Base-by-base conservation (phyloP, 2,329 filamentous ascomycete genomes). In the Trichophyton benhamiae region DNA sequence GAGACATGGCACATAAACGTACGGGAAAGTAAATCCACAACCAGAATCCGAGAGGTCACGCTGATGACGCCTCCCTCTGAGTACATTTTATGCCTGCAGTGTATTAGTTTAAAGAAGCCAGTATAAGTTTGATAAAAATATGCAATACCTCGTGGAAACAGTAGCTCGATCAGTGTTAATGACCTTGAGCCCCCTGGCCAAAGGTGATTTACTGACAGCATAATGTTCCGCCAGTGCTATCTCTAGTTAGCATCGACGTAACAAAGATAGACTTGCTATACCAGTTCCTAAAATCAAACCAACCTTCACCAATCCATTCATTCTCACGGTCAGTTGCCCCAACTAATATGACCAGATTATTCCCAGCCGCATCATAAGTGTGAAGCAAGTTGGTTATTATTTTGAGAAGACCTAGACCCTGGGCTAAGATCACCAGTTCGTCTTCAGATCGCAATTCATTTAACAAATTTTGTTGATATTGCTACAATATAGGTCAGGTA, bases 401-500 rank as follows among this genome's bases (percentile, higher is more conserved):
- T 67, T 91, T 89, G 72, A 96, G 83, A 53, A 97, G 85, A 68
- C 94, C 94, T 57, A 99, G 86, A 67, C 94, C 94, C 60, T 90
- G 88, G 48, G 92, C 94, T 61, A 97, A 83, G 60, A 99, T 82
- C 68, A 97, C 87, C 66, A 99, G 86, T 75, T 95, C 88, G 88
- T 99, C 94, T 77, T 96, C 89, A 64, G 85, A 79, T 65, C 90
- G 87, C 67, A 95, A 84, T 76, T 94, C 88, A 73, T 88, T 89
- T 78, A 97, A 97, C 69, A 97, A 84, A 70, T 89, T 87, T 78
- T 97, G 91, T 78, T 99, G 94, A 75, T 95, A 99, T 80, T 91
- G 80, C 79, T 83, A 58, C 9, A 25, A 22, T 13, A 52, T 25
- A 27, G 65, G 68, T 55, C 13, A 27, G 36, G 22, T 3, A 15